Conservation (phyloP, 2,329 filamentous ascomycete species). For the Leptographium procerum region DNA sequence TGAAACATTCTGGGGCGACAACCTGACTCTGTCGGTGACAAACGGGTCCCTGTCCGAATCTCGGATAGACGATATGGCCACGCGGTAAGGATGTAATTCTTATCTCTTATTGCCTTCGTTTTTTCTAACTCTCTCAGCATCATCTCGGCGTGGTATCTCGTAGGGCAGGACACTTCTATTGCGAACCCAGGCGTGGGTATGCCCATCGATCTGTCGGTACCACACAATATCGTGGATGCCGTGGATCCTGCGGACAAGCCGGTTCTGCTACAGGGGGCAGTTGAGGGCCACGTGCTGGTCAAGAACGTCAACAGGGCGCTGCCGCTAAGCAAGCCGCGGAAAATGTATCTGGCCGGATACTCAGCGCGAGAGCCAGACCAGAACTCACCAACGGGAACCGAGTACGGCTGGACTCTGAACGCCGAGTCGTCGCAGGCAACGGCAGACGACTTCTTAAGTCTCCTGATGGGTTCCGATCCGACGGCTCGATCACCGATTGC, state of each 20-base stretch:
- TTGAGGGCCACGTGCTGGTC: constrained; percentile 60
- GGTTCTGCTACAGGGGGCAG: constrained; percentile 37
- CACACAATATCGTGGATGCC: constrained; percentile 36
- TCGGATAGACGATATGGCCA: constrained; percentile 62
- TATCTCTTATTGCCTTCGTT: constrained; percentile 23
- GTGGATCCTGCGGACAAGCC: constrained; percentile 32
- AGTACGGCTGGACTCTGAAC: constrained; percentile 24
- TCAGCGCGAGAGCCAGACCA: constrained; percentile 40
- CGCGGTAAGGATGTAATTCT: constrained; percentile 27
- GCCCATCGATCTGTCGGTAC: constrained; percentile 43
- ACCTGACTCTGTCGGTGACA: constrained; percentile 44
- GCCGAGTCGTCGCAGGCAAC: background rate
- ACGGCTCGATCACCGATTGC: constrained; percentile 22
- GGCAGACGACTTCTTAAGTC: constrained; percentile 49
- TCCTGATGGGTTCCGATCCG: constrained; percentile 19
- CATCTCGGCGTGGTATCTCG: background rate
- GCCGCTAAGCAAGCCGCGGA: constrained; percentile 47
- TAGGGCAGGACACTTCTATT: background rate
- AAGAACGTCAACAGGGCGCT: constrained; percentile 58
- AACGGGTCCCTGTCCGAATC: constrained; percentile 45
- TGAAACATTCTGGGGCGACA: constrained; percentile 30
- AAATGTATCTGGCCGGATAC: constrained; percentile 49
- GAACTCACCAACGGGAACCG: constrained; percentile 17
- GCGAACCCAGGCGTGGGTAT: constrained; percentile 37
- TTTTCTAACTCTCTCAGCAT: background rate